Conservation (phyloP, 768 basidiomycete genomes). For the Suillus bovinus region DNA sequence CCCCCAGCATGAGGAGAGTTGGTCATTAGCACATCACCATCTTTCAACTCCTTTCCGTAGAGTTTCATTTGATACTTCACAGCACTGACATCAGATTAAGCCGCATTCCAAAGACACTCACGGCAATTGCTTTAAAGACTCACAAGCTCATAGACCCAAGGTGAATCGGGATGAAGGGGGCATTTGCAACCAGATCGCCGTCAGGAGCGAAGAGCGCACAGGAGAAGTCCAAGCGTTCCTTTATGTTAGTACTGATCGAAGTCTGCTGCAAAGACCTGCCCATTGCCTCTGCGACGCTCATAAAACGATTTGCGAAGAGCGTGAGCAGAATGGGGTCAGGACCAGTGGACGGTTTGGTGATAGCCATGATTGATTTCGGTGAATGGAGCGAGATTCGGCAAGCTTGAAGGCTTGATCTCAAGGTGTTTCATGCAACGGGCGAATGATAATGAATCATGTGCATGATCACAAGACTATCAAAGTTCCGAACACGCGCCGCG, state of each 20-base stretch:
- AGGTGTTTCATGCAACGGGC: not conserved
- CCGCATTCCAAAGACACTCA: not conserved
- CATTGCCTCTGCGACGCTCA: conserved; percentile 98
- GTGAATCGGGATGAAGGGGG: conserved; percentile 88
- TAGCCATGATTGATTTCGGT: conserved; percentile 12
- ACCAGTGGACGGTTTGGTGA: conserved; percentile 31
- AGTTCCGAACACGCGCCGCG: not conserved
- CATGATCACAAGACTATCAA: not conserved
- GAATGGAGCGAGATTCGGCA: conserved; percentile 11
- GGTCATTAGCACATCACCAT: conserved; percentile 92
- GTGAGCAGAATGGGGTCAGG: conserved; percentile 89
- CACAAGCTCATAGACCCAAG: conserved; percentile 91
- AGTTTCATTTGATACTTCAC: conserved; percentile 89
- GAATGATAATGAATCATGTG: conserved; percentile 2
- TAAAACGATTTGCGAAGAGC: conserved; percentile 94
- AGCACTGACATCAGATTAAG: conserved; percentile 47
- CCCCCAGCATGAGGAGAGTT: conserved; percentile 90
- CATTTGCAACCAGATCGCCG: conserved; percentile 93
- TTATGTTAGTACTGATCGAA: conserved; percentile 91
- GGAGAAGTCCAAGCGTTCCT: conserved; percentile 92
- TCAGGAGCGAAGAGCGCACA: conserved; percentile 96
- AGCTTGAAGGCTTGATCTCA: conserved; percentile 4
- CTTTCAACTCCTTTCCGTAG: conserved; percentile 68
- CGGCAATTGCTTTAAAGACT: conserved; percentile 28
- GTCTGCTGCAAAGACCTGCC: conserved; percentile 89